These are phyloP conservation scores for Areca catechu DNA, from an alignment of 176 grass and related monocot genomes.

Conservation along the genomic window DNA sequence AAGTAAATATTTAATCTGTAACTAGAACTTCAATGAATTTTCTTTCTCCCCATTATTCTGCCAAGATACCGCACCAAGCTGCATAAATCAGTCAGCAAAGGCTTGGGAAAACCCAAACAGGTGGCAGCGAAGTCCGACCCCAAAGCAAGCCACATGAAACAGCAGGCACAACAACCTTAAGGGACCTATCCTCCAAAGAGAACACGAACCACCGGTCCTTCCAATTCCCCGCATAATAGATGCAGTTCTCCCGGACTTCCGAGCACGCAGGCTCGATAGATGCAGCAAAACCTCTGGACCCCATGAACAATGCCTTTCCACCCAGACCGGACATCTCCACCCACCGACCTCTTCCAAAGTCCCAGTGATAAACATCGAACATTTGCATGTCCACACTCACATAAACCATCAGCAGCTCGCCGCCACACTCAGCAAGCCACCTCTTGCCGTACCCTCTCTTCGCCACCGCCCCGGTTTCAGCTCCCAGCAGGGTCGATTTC, in stretches of 20 bases:
- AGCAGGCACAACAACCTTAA: slow-evolving; percentile 16
- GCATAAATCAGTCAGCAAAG: slow-evolving; percentile 20
- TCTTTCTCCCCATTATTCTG: no score
- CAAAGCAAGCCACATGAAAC: slow-evolving; percentile 30
- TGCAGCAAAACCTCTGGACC: slow-evolving; percentile 36
- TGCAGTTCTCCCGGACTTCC: slow-evolving; percentile 35
- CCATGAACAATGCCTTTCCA: slow-evolving; percentile 43
- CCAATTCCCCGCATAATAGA: slow-evolving; percentile 32
- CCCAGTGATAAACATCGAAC: slow-evolving; percentile 39
- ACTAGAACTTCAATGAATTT: no score
- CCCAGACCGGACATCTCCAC: slow-evolving; percentile 28
- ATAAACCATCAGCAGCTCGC: slow-evolving; percentile 17
- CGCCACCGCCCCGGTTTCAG: slow-evolving; percentile 2
- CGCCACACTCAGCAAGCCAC: slow-evolving; percentile 34
- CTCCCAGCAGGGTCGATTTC: slow-evolving; percentile 25
- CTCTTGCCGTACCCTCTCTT: not conserved
- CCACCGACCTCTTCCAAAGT: slow-evolving; percentile 32
- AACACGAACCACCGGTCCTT: slow-evolving; percentile 40
- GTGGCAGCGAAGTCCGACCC: slow-evolving; percentile 12
- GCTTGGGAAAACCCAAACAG: slow-evolving; percentile 65
- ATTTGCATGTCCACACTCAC: not conserved
- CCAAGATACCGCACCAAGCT: no score
- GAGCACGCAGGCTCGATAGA: slow-evolving; percentile 29
- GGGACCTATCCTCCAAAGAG: slow-evolving; percentile 34
- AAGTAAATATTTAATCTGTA: no score